phyloP scores from a whole-genome alignment of 2,329 filamentous ascomycete species.

The Venturia nashicola region DNA sequence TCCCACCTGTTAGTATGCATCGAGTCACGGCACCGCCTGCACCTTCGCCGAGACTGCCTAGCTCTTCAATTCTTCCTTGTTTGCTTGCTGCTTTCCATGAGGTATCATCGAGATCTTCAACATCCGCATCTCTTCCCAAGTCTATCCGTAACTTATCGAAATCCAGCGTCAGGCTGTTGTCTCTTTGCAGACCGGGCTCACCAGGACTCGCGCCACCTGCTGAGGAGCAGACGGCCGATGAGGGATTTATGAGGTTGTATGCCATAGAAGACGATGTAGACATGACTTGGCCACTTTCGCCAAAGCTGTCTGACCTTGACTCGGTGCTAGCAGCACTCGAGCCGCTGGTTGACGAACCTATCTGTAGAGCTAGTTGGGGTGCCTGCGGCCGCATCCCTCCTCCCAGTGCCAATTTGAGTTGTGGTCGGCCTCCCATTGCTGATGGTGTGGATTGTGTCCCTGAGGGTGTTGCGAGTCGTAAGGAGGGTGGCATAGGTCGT shows the following conservation, averaged over 20 bases:
- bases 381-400: slow-evolving; percentile 22
- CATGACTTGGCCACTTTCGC: slow-evolving; percentile 46
- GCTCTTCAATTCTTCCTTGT: slow-evolving; percentile 75
- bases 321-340: slow-evolving; percentile 70
- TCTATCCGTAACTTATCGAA: slow-evolving; percentile 74
- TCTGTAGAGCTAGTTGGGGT: slow-evolving; percentile 34
- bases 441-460: slow-evolving; percentile 64
- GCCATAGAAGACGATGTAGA: slow-evolving; percentile 83
- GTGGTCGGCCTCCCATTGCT: slow-evolving; percentile 45
- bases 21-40: slow-evolving; percentile 91
- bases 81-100: slow-evolving; percentile 89
- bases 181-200: slow-evolving; percentile 61
- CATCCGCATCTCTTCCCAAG: slow-evolving; percentile 60
- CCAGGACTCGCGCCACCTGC: slow-evolving; percentile 57
- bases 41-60: slow-evolving; percentile 85
- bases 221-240: slow-evolving; percentile 75
- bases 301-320: slow-evolving; percentile 75
- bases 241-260: slow-evolving; percentile 73
- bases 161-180: slow-evolving; percentile 63
- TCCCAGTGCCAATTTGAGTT: slow-evolving; percentile 12
- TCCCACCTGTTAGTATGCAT: slow-evolving; percentile 78
- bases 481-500: slow-evolving; percentile 59
- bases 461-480: slow-evolving; percentile 81
- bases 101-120: slow-evolving; percentile 88
- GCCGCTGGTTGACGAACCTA: slow-evolving; percentile 46